Evolutionary conservation across 371 early-diverging fungal species (phyloP), one percentile per base, ranked within the genome.

Genomic region (Funneliformis caledonium): DNA sequence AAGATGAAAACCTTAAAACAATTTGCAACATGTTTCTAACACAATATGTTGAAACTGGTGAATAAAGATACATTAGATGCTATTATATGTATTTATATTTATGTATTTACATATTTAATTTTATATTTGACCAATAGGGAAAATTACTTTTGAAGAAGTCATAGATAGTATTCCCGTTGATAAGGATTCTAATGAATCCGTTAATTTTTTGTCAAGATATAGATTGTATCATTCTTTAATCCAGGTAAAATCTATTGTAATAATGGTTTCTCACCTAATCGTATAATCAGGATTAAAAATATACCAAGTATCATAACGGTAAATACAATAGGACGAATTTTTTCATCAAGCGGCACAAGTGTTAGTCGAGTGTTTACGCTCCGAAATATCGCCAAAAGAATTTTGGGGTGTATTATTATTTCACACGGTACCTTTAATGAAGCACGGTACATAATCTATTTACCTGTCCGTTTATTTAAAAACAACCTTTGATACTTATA

Each of bases 371-470:
- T 56, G 72, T 10, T 33, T 80, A 50, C 52, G 42, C 22, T 72
- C 80, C 7, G 72, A 80, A 60, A 48, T 68, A 59, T 14, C 80
- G 0, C 80, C 72, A 11, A 70, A 31, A 61, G 43, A 19, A 33
- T 80, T 72, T 62, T 80, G 72, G 72, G 72, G 72, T 42, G 73
- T 72, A 50, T 80, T 80, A 31, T 59, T 80, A 11, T 26, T 80
- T 31, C 72, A 80, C 45, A n/a, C 80, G 14, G 42, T 80, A 9
- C 72, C 80, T 8, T 72, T 80, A 80, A 60, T 80, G 56, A 52
- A 50, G 47, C 14, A 33, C 56, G 79, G 79, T 79, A n/a, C 52
- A n/a, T 47, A 22, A 48, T 50, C 22, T 1, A 22, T 22, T 47
- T 2, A 22, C 12, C 37, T 37, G n/a, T 69, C 10, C 5, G n/a